Percentiles rank a stretch among this genome's conserved stretches.
Evolutionary conservation across 305 asterid species (phyloP).

Genomic region (Andrographis paniculata): DNA sequence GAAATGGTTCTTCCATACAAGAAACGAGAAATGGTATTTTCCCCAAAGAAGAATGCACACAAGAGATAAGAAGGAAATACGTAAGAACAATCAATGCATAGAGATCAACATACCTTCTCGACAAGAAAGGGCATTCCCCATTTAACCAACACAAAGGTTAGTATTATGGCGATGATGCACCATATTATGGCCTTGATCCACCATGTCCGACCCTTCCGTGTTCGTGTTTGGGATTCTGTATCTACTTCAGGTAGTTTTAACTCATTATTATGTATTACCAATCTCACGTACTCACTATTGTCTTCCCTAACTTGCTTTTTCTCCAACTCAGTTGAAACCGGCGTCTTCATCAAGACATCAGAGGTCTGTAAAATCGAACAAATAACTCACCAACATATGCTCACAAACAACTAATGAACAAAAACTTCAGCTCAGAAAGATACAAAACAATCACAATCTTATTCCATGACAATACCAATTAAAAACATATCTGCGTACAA

Average conservation of each 20-base stretch:
- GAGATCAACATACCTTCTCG: conserved; percentile 56
- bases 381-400: too few relatives aligned
- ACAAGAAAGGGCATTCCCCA: conserved; percentile 80
- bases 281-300: conserved; percentile 68
- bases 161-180: conserved; percentile 32
- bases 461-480: too few relatives aligned
- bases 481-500: too few relatives aligned
- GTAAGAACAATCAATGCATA: too few relatives aligned
- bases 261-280: conserved; percentile 49
- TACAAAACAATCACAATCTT: too few relatives aligned
- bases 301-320: conserved; percentile 41
- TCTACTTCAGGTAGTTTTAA: conserved; percentile 28
- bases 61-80: too few relatives aligned
- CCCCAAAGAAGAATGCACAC: too few relatives aligned
- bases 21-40: too few relatives aligned
- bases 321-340: conserved; percentile 38
- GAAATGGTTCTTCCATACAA: too few relatives aligned
- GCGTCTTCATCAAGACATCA: conserved; percentile 51
- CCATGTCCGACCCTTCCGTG: conserved; percentile 39
- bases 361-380: conserved; percentile 33
- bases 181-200: conserved; percentile 53
- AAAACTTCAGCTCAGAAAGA: too few relatives aligned
- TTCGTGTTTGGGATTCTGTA: conserved; percentile 28
- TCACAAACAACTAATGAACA: too few relatives aligned
- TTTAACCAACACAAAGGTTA: conserved; percentile 44